Percentiles rank a stretch among this genome's conserved stretches.
Evolutionary conservation across 129 eudicot species (phyloP).

Genomic region (Chrysanthemum seticuspe): DNA sequence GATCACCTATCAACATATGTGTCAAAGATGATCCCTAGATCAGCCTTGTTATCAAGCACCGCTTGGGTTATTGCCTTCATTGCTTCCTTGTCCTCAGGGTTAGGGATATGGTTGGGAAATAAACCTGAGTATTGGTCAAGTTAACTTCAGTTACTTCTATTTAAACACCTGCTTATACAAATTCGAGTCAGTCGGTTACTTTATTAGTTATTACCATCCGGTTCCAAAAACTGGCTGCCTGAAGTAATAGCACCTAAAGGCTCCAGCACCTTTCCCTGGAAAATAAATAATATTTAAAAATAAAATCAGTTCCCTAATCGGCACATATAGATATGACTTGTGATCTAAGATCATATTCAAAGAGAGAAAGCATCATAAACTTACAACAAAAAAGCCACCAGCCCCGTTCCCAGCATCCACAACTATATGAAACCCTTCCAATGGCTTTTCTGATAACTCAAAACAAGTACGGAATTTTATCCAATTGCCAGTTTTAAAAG

Average conservation of each 20-base stretch:
- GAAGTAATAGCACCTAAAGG: constrained; percentile 90
- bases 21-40: constrained; percentile 96
- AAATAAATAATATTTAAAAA: constrained; percentile 12
- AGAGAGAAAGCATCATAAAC: constrained; percentile 11
- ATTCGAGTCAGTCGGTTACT: not conserved
- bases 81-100: constrained; percentile 95
- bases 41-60: constrained; percentile 86
- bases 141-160: constrained; percentile 4
- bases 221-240: constrained; percentile 96
- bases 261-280: constrained; percentile 92
- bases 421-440: constrained; percentile 92
- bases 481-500: not conserved
- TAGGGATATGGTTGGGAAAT: constrained; percentile 98
- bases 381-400: constrained; percentile 96
- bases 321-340: not conserved
- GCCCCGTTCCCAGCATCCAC: constrained; percentile 99
- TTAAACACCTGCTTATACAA: not conserved
- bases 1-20: constrained; percentile 95
- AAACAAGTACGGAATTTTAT: constrained; percentile 20
- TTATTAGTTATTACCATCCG: constrained; percentile 65
- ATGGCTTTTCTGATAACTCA: constrained; percentile 72
- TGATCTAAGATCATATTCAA: not conserved
- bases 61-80: constrained; percentile 93
- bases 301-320: not conserved
- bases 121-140: constrained; percentile 48